phyloP scores from a whole-genome alignment of 805 yeast species.

The Vanderwaltozyma yarrowii region DNA sequence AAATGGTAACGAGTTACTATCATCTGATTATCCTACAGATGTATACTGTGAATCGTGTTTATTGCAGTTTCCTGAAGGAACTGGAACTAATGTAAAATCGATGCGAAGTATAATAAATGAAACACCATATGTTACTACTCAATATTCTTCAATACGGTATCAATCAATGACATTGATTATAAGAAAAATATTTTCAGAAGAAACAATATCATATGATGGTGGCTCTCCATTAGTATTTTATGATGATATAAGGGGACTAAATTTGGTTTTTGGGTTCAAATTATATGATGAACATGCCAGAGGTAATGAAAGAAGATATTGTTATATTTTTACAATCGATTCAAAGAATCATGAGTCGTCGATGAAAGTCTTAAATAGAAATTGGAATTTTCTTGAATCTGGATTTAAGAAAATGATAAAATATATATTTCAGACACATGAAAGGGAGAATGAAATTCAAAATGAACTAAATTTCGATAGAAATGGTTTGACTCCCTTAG shows the following conservation, averaged over 20 bases:
- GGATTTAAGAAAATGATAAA: conserved; percentile 34
- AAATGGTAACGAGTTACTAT: conserved; percentile 19
- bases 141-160: conserved; percentile 47
- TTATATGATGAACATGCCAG: conserved; percentile 55
- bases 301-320: conserved; percentile 63
- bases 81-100: conserved; percentile 16
- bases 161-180: conserved; percentile 49
- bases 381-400: conserved; percentile 42
- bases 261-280: conserved; percentile 51
- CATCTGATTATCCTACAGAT: conserved; percentile 35
- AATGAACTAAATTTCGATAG: conserved; percentile 29
- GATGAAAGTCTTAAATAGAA: conserved; percentile 31
- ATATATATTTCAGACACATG: conserved; percentile 28
- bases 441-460: conserved; percentile 18
- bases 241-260: conserved; percentile 50
- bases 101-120: conserved; percentile 23
- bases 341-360: conserved; percentile 32
- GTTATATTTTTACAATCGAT: conserved; percentile 48
- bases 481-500: conserved; percentile 28
- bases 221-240: conserved; percentile 55
- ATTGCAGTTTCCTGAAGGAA: conserved; percentile 37
- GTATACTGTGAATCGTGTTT: conserved; percentile 54
- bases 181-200: conserved; percentile 57
- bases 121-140: conserved; percentile 40
- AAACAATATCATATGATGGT: conserved; percentile 47